Evolutionary conservation across 176 grass and related monocot species (phyloP).

Genomic region (Dendrocalamus sinicus): DNA sequence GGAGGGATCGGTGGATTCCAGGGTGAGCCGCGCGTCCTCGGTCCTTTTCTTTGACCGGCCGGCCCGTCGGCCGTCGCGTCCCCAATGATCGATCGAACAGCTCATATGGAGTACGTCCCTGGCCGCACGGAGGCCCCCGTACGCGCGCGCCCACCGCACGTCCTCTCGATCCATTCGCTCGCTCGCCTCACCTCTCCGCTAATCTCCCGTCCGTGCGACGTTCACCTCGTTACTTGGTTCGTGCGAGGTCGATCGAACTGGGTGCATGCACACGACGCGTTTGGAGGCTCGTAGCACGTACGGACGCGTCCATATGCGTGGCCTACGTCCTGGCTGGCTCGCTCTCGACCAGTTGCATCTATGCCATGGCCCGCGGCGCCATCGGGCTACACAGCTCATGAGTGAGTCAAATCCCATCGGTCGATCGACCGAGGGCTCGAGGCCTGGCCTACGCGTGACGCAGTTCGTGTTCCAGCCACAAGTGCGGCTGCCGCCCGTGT

Average conservation of each 20-base stretch:
- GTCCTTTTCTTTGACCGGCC: constrained; percentile 23
- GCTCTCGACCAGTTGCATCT: not conserved
- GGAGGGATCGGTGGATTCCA: too few relatives aligned
- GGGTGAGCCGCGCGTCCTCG: not conserved
- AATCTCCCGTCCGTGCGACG: not conserved
- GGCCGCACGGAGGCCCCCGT: not conserved
- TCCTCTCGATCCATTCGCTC: not conserved
- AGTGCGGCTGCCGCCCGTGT: not conserved
- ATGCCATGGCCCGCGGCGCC: not conserved
- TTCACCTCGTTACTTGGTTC: not conserved
- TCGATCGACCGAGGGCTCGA: not conserved
- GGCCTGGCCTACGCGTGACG: constrained; percentile 7
- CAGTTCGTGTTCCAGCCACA: constrained; percentile 32
- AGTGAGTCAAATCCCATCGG: not conserved
- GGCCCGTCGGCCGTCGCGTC: constrained; percentile 41
- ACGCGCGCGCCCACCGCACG: not conserved
- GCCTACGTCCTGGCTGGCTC: not conserved
- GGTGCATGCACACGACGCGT: not conserved
- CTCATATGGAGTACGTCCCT: not conserved
- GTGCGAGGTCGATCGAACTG: too few relatives aligned
- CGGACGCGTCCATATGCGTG: not conserved
- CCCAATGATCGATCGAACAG: constrained; percentile 25
- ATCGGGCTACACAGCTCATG: not conserved
- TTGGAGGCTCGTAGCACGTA: not conserved
- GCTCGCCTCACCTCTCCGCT: not conserved